Conservation (phyloP, 495 filamentous ascomycete species). For the Penicillium turbatum region DNA sequence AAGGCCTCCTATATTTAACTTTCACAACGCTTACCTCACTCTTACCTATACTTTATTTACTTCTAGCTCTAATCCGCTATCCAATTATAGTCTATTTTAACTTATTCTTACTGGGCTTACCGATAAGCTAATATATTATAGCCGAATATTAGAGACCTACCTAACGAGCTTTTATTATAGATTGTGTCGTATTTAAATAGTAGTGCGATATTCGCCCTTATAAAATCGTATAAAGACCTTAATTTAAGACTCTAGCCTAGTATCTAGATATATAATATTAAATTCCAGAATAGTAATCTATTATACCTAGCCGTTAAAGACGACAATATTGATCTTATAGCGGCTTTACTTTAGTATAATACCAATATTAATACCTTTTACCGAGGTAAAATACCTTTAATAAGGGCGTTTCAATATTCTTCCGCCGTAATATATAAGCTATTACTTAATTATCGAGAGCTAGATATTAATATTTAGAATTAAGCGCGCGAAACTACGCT, state of each 20-base stretch:
- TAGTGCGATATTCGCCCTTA: background rate
- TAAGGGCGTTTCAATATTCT: constrained; percentile 9
- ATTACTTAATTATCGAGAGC: background rate
- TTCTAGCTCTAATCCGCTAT: background rate
- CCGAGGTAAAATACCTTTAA: constrained; percentile 3
- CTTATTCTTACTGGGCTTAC: background rate
- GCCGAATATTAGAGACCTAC: background rate
- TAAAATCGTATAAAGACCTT: background rate
- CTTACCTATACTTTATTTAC: background rate
- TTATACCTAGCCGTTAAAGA: constrained; percentile 9
- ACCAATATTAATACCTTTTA: constrained; percentile 15
- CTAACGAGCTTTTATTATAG: constrained; percentile 1
- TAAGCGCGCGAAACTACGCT: constrained; percentile 3
- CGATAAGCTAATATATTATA: constrained; percentile 1
- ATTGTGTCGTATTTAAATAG: constrained; percentile 4
- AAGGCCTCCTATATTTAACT: background rate
- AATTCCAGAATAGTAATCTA: constrained; percentile 13
- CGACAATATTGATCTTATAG: constrained; percentile 6
- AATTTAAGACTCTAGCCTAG: constrained; percentile 1
- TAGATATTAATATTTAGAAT: constrained; percentile 11
- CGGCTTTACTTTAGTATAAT: constrained; percentile 2
- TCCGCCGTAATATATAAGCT: background rate
- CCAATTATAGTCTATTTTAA: constrained; percentile 1
- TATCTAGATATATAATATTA: constrained; percentile 6
- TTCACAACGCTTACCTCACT: background rate